These are phyloP conservation scores for Furcasterigmium sp. DNA, from an alignment of 2,329 filamentous ascomycete species.

Conservation along the genomic window DNA sequence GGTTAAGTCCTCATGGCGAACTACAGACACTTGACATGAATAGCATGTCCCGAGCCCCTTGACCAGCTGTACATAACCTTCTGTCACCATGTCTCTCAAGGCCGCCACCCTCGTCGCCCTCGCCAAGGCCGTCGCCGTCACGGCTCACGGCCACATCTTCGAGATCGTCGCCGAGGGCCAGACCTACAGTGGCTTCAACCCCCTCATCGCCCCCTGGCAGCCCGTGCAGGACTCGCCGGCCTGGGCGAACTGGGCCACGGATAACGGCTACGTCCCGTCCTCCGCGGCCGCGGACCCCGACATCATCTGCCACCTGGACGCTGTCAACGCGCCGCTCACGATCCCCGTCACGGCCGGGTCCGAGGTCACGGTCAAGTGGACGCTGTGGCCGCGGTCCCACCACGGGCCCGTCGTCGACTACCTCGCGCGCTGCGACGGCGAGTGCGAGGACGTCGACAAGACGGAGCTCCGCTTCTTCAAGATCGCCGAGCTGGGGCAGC, in stretches of 20 bases:
- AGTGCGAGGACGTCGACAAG: slow-evolving; percentile 50
- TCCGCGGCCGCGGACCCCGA: slow-evolving; percentile 29
- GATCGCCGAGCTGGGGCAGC: slow-evolving; percentile 47
- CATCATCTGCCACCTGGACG: slow-evolving; percentile 41
- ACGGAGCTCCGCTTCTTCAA: slow-evolving; percentile 55
- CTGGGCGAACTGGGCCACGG: slow-evolving; percentile 35
- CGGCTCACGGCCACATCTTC: slow-evolving; percentile 10
- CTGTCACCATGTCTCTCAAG: too few relatives aligned
- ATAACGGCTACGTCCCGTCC: slow-evolving; percentile 45
- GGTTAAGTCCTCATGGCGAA: too few relatives aligned
- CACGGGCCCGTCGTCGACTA: slow-evolving; percentile 56
- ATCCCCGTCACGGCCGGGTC: slow-evolving; percentile 32
- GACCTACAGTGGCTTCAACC: slow-evolving; percentile 15
- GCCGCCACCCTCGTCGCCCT: slow-evolving; percentile 5
- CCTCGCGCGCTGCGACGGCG: slow-evolving; percentile 53
- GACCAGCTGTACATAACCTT: too few relatives aligned
- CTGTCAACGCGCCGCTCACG: slow-evolving; percentile 27
- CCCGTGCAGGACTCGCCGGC: slow-evolving; percentile 19
- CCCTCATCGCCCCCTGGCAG: slow-evolving; percentile 6
- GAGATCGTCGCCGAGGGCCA: slow-evolving; percentile 8
- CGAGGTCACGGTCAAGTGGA: slow-evolving; percentile 34
- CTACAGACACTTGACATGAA: too few relatives aligned
- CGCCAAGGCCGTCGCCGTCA: slow-evolving; percentile 4
- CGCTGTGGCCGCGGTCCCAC: slow-evolving; percentile 35
- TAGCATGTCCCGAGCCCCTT: too few relatives aligned